Percentiles rank a stretch among this genome's conserved stretches.
These are phyloP conservation scores for Irpex lacteus DNA, from an alignment of 1,284 basidiomycete genomes.

Conservation along the genomic window DNA sequence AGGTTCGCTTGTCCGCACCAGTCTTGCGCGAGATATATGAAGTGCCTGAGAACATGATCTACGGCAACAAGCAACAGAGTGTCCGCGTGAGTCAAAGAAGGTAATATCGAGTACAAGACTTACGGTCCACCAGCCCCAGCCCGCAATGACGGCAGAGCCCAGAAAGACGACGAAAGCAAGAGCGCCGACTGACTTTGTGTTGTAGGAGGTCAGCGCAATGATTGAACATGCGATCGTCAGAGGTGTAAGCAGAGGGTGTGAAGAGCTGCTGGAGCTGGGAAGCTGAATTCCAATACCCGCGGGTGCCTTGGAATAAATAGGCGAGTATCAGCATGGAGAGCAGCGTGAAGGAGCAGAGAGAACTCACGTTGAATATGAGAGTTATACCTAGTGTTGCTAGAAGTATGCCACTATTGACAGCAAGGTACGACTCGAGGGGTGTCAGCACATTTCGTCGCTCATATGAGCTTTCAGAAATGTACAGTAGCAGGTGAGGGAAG, in stretches of 20 bases:
- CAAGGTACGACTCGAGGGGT: slow-evolving; percentile 63
- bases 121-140: slow-evolving; percentile 75
- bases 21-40: slow-evolving; percentile 63
- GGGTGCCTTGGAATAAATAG: background rate
- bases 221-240: slow-evolving; percentile 48
- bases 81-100: background rate
- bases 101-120: slow-evolving; percentile 25
- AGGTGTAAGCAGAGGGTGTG: slow-evolving; percentile 63
- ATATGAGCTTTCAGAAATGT: slow-evolving; percentile 46
- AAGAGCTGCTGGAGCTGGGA: slow-evolving; percentile 5
- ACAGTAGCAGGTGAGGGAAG: slow-evolving; percentile 62
- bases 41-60: slow-evolving; percentile 66
- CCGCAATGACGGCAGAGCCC: slow-evolving; percentile 47
- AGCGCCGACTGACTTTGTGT: slow-evolving; percentile 53
- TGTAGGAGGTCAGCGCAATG: slow-evolving; percentile 65
- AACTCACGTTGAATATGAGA: slow-evolving; percentile 54
- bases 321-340: background rate
- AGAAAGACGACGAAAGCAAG: slow-evolving; percentile 51
- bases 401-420: slow-evolving; percentile 59
- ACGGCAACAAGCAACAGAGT: background rate
- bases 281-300: slow-evolving; percentile 1
- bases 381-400: slow-evolving; percentile 52
- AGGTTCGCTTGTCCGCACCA: slow-evolving; percentile 78
- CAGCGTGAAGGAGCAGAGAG: slow-evolving; percentile 22
- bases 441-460: slow-evolving; percentile 50